Base-by-base conservation (phyloP, 2,329 filamentous ascomycete genomes). In the Aspergillus thermomutatus region DNA sequence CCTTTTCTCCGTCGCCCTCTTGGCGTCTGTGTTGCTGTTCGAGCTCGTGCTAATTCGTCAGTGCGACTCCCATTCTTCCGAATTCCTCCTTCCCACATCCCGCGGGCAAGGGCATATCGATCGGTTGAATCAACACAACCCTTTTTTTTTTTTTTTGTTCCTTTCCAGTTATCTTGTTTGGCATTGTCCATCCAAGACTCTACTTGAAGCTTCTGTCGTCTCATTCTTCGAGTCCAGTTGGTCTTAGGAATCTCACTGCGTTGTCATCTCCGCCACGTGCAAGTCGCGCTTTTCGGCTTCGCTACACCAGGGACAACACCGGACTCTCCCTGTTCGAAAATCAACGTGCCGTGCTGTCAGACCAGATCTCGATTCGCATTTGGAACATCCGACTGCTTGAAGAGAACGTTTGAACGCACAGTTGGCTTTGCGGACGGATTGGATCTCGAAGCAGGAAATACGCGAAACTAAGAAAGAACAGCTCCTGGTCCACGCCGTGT, bases 201-300 rank as follows among this genome's bases (percentile, higher is more conserved):
- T 21, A 21, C 11, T 46, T 23, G 14, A 46, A 46, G 43, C 43
- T 46, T 21, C 21, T 23, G 5, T 23, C 7, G 19, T 25, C 5
- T 21, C 23, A 14, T 46, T 8, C 25, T 10, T 49, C 28, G 27
- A 26, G 7, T 31, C n/a, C 49, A 28, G 17, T 49, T 26, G 8
- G 41, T 31, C 5, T 3, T 40, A 49, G 26, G 28, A 49, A 28
- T 45, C 46, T 53, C 49, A 59, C 50, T 31, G 50, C 52, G 53
- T 54, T 28, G 51, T 53, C 49, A 56, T 58, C 49, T 53, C 61
- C 58, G 50, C 62, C 60, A 65, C 67, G 67, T 70, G 64, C 62
- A 62, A 69, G 54, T 66, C 65, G 64, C 69, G 64, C 58, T 48
- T 59, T 47, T 60, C 45, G 49, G 37, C 59, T 54, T 59, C 56